Percentiles rank a stretch among this genome's conserved stretches.
Conservation (phyloP, 495 filamentous ascomycete genomes). For the Hypoxylon crocopeplum region DNA sequence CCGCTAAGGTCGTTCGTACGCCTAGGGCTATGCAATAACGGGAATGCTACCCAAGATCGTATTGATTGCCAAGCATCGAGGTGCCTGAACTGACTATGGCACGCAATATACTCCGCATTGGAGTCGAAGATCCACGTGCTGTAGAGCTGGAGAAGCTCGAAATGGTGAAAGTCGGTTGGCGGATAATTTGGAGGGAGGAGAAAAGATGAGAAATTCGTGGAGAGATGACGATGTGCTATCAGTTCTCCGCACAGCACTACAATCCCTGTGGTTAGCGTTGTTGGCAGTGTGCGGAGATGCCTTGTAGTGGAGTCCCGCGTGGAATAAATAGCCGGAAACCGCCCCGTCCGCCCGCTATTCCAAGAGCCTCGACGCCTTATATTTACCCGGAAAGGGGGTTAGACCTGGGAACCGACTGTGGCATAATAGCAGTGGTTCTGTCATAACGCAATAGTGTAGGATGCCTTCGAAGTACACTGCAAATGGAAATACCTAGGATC, state of each 20-base stretch:
- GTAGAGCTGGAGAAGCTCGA: conserved; percentile 6
- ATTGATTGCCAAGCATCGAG: conserved; percentile 22
- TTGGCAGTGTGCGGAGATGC: conserved; percentile 5
- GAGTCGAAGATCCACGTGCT: conserved; percentile 1
- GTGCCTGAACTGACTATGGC: conserved; percentile 24
- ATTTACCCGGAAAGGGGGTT: conserved; percentile 31
- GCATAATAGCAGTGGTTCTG: too few species aligned
- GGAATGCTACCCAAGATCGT: conserved; percentile 26
- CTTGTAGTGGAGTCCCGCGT: conserved; percentile 5
- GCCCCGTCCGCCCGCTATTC: conserved; percentile 23
- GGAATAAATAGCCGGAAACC: conserved; percentile 16
- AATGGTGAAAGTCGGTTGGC: conserved; percentile 16
- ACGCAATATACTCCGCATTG: conserved; percentile 22
- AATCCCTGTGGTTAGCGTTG: conserved; percentile 10
- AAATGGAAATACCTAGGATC: too few species aligned
- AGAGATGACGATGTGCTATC: background rate
- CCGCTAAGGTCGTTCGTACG: conserved; percentile 4
- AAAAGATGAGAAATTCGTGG: too few species aligned
- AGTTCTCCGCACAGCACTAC: conserved; percentile 16
- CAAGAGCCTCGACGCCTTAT: conserved; percentile 10
- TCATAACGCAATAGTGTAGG: too few species aligned
- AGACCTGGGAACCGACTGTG: too few species aligned
- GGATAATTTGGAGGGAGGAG: conserved; percentile 26
- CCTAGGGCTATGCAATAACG: conserved; percentile 7
- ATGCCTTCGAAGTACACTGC: too few species aligned